phyloP scores from a whole-genome alignment of 164 flowering plant species.

The Vitis labrusca region DNA sequence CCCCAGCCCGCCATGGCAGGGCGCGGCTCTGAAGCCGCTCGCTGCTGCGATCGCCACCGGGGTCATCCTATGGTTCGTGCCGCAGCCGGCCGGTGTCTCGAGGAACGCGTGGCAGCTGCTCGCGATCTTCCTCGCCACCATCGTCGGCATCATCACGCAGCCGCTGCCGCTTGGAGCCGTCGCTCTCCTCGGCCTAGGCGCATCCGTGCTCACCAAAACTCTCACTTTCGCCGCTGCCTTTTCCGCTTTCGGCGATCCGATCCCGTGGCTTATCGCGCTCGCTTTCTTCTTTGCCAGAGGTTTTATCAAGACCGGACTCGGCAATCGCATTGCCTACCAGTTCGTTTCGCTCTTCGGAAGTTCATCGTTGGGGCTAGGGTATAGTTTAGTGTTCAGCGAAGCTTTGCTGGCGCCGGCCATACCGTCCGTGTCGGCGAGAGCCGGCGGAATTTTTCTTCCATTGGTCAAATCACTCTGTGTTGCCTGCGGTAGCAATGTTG shows the following conservation, averaged over 20 bases:
- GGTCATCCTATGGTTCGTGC: constrained; percentile 74
- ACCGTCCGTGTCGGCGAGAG: constrained; percentile 84
- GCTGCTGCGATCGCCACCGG: constrained; percentile 82
- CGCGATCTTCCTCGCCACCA: constrained; percentile 82
- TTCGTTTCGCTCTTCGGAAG: constrained; percentile 79
- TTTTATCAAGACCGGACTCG: constrained; percentile 89
- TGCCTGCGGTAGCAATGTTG: constrained; percentile 84
- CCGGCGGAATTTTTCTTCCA: constrained; percentile 89
- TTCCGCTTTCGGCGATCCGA: constrained; percentile 94
- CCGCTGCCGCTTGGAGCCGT: constrained; percentile 96
- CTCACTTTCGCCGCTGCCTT: constrained; percentile 85
- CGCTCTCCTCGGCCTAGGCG: constrained; percentile 84
- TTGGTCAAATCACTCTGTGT: constrained; percentile 81
- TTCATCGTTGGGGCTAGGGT: constrained; percentile 77
- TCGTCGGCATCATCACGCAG: constrained; percentile 90
- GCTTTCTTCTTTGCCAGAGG: constrained; percentile 95
- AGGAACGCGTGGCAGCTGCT: constrained; percentile 83
- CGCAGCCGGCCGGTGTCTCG: constrained; percentile 75
- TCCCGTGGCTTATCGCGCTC: constrained; percentile 91
- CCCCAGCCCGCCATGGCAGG: constrained; percentile 67
- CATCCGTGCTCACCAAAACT: constrained; percentile 82
- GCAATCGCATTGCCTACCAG: constrained; percentile 86
- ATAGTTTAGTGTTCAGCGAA: constrained; percentile 83
- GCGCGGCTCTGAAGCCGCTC: constrained; percentile 77
- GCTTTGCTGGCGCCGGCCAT: constrained; percentile 90